These are phyloP conservation scores for Leucaena leucocephala DNA, from an alignment of 306 rosid genomes.

Conservation along the genomic window DNA sequence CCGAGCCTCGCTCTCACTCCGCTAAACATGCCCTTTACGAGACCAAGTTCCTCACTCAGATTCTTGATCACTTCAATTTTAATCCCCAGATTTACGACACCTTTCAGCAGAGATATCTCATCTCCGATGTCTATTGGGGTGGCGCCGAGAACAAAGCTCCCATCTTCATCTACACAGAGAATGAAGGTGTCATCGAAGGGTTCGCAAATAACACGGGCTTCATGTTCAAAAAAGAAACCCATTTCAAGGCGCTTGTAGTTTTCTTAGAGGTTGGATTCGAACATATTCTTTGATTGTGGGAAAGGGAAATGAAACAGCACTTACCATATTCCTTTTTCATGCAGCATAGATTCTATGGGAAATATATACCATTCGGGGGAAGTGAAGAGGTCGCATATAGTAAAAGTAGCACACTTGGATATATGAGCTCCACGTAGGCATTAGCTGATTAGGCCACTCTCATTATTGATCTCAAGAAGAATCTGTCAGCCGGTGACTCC, in stretches of 20 bases:
- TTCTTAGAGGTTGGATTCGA: slow-evolving; percentile 66
- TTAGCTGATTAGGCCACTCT: slow-evolving; percentile 28
- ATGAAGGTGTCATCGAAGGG: no score
- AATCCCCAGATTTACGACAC: not conserved
- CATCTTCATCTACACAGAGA: slow-evolving; percentile 77
- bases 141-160: slow-evolving; percentile 55
- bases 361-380: slow-evolving; percentile 82
- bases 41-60: slow-evolving; percentile 70
- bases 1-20: slow-evolving; percentile 40
- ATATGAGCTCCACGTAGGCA: slow-evolving; percentile 72
- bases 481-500: slow-evolving; percentile 61
- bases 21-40: slow-evolving; percentile 40
- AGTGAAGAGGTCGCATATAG: slow-evolving; percentile 50
- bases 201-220: slow-evolving; percentile 72
- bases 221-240: slow-evolving; percentile 62
- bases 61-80: slow-evolving; percentile 72
- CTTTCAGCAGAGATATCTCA: slow-evolving; percentile 69
- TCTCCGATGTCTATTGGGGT: slow-evolving; percentile 60
- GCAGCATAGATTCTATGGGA: slow-evolving; percentile 89
- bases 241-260: slow-evolving; percentile 73
- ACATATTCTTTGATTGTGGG: not conserved
- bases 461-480: slow-evolving; percentile 64
- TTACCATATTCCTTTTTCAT: slow-evolving; percentile 16
- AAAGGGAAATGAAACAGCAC: no score
- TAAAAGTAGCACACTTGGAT: slow-evolving; percentile 69